Evolutionary conservation across 1,139 yeast species (phyloP).

Genomic region (Sugiyamaella japonica): DNA sequence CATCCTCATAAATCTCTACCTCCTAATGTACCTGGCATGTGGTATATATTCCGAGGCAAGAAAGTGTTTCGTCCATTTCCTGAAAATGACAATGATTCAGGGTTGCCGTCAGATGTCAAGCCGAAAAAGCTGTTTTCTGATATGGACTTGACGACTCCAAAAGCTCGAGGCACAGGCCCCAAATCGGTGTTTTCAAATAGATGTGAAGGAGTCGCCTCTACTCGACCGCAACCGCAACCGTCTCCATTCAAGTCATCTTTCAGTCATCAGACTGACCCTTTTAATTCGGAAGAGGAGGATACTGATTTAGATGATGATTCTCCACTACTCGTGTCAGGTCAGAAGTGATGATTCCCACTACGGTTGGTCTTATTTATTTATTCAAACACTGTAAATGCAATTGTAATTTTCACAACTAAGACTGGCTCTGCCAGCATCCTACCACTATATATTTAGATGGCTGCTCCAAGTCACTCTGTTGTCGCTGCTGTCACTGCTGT

Average conservation of each 20-base stretch:
- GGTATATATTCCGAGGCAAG: conserved; percentile 45
- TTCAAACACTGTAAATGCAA: not conserved
- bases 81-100: conserved; percentile 27
- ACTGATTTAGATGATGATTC: conserved; percentile 31
- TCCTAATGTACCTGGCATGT: conserved; percentile 38
- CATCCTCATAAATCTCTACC: conserved; percentile 32
- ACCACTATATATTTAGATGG: conserved; percentile 10
- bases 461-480: no score
- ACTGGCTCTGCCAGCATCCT: not conserved
- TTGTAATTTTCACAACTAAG: not conserved
- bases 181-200: conserved; percentile 3
- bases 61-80: conserved; percentile 42
- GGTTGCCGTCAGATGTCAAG: conserved; percentile 24
- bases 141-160: not conserved
- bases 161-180: not conserved
- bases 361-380: conserved; percentile 4
- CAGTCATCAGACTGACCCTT: conserved; percentile 12
- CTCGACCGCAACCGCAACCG: not conserved
- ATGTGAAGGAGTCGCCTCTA: not conserved
- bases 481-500: no score
- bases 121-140: conserved; percentile 31
- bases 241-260: conserved; percentile 5
- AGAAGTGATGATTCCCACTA: not conserved
- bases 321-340: not conserved
- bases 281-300: conserved; percentile 29